Evolutionary conservation across 2,329 filamentous ascomycete species (phyloP).

Genomic region (Colletotrichum sp.): DNA sequence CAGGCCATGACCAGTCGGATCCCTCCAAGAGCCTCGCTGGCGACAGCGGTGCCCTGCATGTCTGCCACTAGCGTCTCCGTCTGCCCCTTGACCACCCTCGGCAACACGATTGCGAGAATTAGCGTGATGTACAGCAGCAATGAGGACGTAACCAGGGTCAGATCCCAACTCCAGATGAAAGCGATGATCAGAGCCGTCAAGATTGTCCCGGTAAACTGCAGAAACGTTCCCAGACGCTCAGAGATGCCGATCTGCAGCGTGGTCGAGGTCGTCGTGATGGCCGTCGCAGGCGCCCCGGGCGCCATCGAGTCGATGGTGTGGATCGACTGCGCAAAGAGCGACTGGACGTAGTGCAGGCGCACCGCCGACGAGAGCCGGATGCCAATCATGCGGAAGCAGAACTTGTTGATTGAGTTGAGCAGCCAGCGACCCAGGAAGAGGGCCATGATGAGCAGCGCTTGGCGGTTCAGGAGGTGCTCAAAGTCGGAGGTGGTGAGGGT

Average conservation of each 20-base stretch:
- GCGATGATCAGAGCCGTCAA: conserved; percentile 53
- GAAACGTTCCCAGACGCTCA: conserved; percentile 50
- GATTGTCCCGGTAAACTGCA: conserved; percentile 48
- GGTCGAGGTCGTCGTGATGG: conserved; percentile 59
- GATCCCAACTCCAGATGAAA: conserved; percentile 56
- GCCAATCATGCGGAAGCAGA: conserved; percentile 65
- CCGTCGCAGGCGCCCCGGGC: conserved; percentile 54
- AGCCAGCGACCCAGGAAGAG: conserved; percentile 71
- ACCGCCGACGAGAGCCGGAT: conserved; percentile 65
- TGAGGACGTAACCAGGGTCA: conserved; percentile 56
- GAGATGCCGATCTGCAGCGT: conserved; percentile 60
- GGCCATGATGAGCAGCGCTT: conserved; percentile 64
- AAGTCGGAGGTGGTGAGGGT: conserved; percentile 26
- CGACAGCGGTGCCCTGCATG: conserved; percentile 43
- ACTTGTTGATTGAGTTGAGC: conserved; percentile 69
- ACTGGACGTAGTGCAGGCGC: conserved; percentile 54
- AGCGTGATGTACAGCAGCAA: conserved; percentile 47
- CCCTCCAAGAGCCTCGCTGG: conserved; percentile 46
- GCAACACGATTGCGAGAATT: conserved; percentile 32
- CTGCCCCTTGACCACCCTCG: conserved; percentile 31
- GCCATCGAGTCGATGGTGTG: conserved; percentile 55
- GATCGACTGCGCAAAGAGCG: conserved; percentile 56
- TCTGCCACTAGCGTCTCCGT: conserved; percentile 24
- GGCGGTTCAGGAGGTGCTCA: conserved; percentile 11
- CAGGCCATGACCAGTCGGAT: conserved; percentile 49